phyloP scores from a whole-genome alignment of 768 basidiomycete species.

The Agrocybe chaxingu region DNA sequence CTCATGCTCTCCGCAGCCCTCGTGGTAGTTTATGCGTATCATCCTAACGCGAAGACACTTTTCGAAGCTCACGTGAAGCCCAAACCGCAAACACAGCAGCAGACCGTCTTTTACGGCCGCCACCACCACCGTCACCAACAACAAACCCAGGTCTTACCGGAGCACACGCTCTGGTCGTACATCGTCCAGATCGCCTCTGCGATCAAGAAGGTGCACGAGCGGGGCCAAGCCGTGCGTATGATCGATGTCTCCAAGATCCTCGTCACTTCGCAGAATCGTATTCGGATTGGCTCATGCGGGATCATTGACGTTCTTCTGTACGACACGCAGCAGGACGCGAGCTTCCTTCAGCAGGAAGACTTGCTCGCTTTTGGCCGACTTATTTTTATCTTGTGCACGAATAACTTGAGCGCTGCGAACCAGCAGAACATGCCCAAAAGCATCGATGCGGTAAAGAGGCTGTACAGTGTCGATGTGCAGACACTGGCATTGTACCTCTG shows the following conservation, averaged over 20 bases:
- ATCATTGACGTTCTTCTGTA: not conserved
- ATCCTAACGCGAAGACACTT: conserved; percentile 80
- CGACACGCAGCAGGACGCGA: conserved; percentile 45
- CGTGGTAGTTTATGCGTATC: conserved; percentile 87
- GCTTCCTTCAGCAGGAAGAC: conserved; percentile 81
- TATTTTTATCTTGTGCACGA: conserved; percentile 75
- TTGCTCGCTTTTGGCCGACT: conserved; percentile 82
- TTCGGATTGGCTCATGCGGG: conserved; percentile 20
- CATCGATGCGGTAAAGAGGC: conserved; percentile 68
- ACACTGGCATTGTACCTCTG: conserved; percentile 74
- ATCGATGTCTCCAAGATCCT: conserved; percentile 87
- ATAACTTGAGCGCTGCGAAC: conserved; percentile 56
- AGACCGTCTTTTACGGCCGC: conserved; percentile 17
- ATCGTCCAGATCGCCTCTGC: conserved; percentile 87
- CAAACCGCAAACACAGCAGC: conserved; percentile 33
- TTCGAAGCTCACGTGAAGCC: conserved; percentile 73
- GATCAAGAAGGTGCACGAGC: conserved; percentile 81
- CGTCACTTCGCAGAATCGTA: conserved; percentile 86
- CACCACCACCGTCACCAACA: conserved; percentile 19
- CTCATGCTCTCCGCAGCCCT: conserved; percentile 52
- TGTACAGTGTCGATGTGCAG: conserved; percentile 83
- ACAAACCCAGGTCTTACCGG: conserved; percentile 48
- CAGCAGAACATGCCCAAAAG: conserved; percentile 64
- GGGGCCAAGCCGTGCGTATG: conserved; percentile 74
- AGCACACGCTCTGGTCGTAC: conserved; percentile 89